Evolutionary conservation across 2,329 filamentous ascomycete genomes (phyloP), one percentile per base, ranked within the genome.

Genomic region (Calonectria hongkongensis): DNA sequence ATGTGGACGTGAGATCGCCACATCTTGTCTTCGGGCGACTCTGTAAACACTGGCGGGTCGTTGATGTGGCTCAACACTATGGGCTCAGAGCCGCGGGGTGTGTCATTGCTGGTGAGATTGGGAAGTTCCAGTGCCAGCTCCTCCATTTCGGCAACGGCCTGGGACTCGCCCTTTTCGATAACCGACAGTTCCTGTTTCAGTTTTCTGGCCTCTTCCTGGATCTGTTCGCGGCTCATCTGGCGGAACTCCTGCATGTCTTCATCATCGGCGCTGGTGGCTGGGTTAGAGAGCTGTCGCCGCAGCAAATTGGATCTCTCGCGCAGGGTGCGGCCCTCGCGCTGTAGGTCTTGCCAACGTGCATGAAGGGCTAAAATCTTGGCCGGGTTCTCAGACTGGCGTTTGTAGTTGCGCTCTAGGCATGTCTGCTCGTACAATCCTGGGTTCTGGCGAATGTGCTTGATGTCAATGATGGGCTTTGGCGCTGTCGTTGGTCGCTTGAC

Each of bases 371-470:
- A 84, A 78, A 94, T 94, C 67, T 85, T 88, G 10, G 85, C 82
- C 0, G 92, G 91, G 77, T 92, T 88, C 16, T 83, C 79, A 45
- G 89, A 86, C 75, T 91, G 89, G 30, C 83, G 78, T 71, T 82
- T 88, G 85, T 98, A 98, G 83, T 98, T 98, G 78, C 97, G 92
- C 77, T 95, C 93, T 72, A 93, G 83, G 84, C 95, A 98, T 81
- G 97, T 98, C 76, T 93, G 88, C 78, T 94, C 90, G 87, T 98
- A 94, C 18, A 97, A 89, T 16, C 93, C 91, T 18, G 94, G 91
- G 84, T 97, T 94, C 81, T 95, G 90, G 71, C 96, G 95, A 83
- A 99, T 98, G 85, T 97, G 93, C 83, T 95, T 96, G 82, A 98
- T 89, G 86, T 98, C 94, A 76, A 97, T 89, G 58, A 90, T 90